Base-by-base conservation (phyloP, 2,329 filamentous ascomycete species). In the Gremmenia infestans region DNA sequence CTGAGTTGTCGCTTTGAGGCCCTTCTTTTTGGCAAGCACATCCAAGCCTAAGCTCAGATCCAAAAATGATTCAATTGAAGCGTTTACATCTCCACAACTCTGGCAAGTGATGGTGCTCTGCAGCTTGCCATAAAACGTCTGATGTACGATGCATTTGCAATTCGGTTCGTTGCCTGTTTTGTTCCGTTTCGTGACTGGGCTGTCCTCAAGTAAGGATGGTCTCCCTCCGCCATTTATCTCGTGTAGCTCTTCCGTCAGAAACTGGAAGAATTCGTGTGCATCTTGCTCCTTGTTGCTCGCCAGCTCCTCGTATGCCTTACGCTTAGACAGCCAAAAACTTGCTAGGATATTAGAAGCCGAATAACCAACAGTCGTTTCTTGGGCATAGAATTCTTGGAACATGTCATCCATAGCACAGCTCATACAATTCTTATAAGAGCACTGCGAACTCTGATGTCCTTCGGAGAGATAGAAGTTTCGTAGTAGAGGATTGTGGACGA, bases 241-340 rank as follows among this genome's bases (percentile, higher is more conserved):
- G 69, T 97, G 93, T 15, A 99, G 79, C 65, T 94, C 89, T 74
- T 97, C 93, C 37, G 95, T 87, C 36, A 97, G 81, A 68, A 96
- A 97, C 70, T 96, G 91, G 72, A 97, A 95, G 73, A 96, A 97
- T 71, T 97, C 93, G 69, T 97, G 93, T 0, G 93, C 93, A 69
- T 97, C 93, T 74, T 97, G 93, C 72, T 97, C 93, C 67, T 92
- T 90, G 66, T 95, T 96, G 11, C 92, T 94, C 1, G 93, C 90
- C 22, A 92, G 78, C 58, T 88, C 85, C 72, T 89, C 82, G 59
- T 86, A 87, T 0, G 82, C 81, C 70, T 81, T 83, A 74, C 81
- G 85, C 71, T 90, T 88, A 4, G 88, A 90, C 64, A 92, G 89
- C 91, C 92, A 96, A 68, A 92, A 92, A 11, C 88, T 90, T 55